phyloP scores from a whole-genome alignment of 345 rosid species.

The Ceriops zippeliana region DNA sequence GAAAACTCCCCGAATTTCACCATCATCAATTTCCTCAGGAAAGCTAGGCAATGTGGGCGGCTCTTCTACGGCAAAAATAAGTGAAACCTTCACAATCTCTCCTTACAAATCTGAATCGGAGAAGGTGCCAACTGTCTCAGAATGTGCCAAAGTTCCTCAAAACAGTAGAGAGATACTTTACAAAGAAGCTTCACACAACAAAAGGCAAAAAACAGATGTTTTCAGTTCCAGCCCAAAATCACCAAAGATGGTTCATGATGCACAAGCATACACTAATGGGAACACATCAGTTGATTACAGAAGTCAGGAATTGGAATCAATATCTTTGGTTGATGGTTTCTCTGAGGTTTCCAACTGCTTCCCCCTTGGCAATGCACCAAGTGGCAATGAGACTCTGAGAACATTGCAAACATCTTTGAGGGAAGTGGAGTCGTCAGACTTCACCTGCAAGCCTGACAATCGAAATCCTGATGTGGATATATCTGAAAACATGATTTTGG shows the following conservation, averaged over 20 bases:
- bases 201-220: conserved; percentile 35
- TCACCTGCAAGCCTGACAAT: conserved; percentile 11
- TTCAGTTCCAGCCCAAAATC: conserved; percentile 29
- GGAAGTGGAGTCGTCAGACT: conserved; percentile 18
- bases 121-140: conserved; percentile 19
- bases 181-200: conserved; percentile 28
- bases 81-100: conserved; percentile 15
- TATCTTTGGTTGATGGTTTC: conserved; percentile 11
- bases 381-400: conserved; percentile 17
- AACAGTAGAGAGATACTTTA: conserved; percentile 24
- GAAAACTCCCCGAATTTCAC: conserved; percentile 38
- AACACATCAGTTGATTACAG: conserved; percentile 28
- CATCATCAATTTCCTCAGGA: conserved; percentile 35
- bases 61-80: conserved; percentile 24
- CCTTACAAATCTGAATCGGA: conserved; percentile 31
- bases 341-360: conserved; percentile 17
- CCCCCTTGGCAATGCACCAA: conserved; percentile 12
- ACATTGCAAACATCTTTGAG: conserved; percentile 17
- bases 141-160: conserved; percentile 26
- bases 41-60: conserved; percentile 27
- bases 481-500: conserved; percentile 13
- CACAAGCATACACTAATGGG: conserved; percentile 22
- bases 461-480: conserved; percentile 9
- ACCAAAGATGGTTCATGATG: conserved; percentile 27
- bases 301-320: conserved; percentile 25